These are phyloP conservation scores for Boletus speciosus DNA, from an alignment of 768 basidiomycete species.

Conservation along the genomic window DNA sequence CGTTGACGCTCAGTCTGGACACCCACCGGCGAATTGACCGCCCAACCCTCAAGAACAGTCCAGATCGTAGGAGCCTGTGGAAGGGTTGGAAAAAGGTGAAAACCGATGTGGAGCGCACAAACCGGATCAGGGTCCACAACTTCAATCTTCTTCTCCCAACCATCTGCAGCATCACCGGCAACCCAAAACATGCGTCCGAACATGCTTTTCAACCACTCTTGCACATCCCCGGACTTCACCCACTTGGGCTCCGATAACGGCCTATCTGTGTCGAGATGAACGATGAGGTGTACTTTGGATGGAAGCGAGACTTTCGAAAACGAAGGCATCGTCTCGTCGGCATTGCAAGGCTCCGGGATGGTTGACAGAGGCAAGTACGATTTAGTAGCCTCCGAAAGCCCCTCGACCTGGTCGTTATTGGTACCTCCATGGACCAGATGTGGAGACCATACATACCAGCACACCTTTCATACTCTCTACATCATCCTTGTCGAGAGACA, in stretches of 20 bases:
- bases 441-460: constrained; percentile 48
- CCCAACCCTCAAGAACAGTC: constrained; percentile 89
- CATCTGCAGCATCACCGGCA: constrained; percentile 75
- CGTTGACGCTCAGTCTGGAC: constrained; percentile 71
- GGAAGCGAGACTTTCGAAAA: constrained; percentile 56
- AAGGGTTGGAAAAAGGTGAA: constrained; percentile 2
- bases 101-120: constrained; percentile 31
- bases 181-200: constrained; percentile 88
- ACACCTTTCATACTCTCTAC: constrained; percentile 67
- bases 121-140: constrained; percentile 96
- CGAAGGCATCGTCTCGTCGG: constrained; percentile 69
- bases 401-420: constrained; percentile 56
- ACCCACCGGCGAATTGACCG: constrained; percentile 77
- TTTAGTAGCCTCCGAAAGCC: constrained; percentile 65
- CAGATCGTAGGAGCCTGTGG: constrained; percentile 84
- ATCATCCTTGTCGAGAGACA: constrained; percentile 57
- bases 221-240: constrained; percentile 92
- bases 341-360: constrained; percentile 37
- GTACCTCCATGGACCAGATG: constrained; percentile 2
- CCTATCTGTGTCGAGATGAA: constrained; percentile 80
- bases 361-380: constrained; percentile 62
- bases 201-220: constrained; percentile 89
- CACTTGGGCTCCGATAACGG: constrained; percentile 95
- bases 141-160: constrained; percentile 92
- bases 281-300: constrained; percentile 57